Conservation (phyloP, 352 stramenopile species). For the Globisporangium ultimum region DNA sequence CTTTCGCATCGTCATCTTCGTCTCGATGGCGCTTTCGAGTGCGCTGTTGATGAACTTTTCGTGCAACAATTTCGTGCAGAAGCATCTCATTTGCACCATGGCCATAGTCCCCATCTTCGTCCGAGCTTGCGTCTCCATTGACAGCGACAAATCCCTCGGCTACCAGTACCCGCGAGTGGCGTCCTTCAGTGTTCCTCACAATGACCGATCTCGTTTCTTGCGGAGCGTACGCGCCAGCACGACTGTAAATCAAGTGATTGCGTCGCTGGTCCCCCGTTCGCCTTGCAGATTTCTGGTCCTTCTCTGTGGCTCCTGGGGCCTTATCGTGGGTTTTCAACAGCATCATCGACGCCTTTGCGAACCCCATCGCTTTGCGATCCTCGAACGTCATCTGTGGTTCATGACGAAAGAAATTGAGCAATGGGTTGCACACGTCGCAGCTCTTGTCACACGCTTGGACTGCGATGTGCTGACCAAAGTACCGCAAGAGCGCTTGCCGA, state of each 20-base stretch:
- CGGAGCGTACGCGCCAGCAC: slow-evolving; percentile 41
- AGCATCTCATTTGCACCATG: neutral
- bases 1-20: neutral
- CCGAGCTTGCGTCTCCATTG: slow-evolving; percentile 39
- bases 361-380: slow-evolving; percentile 9
- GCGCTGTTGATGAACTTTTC: neutral
- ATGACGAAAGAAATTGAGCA: slow-evolving; percentile 50
- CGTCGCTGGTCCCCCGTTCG: slow-evolving; percentile 33
- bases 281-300: slow-evolving; percentile 15
- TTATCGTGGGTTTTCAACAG: neutral
- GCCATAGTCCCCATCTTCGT: slow-evolving; percentile 20
- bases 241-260: slow-evolving; percentile 39
- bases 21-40: neutral
- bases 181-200: slow-evolving; percentile 15
- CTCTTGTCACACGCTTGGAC: slow-evolving; percentile 39
- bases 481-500: slow-evolving; percentile 47
- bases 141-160: slow-evolving; percentile 52
- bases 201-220: slow-evolving; percentile 47
- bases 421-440: slow-evolving; percentile 60
- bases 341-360: slow-evolving; percentile 10
- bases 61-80: neutral
- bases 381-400: slow-evolving; percentile 34
- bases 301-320: neutral
- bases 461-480: slow-evolving; percentile 49
- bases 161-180: slow-evolving; percentile 22